Percentiles rank a stretch among this genome's conserved stretches.
These are phyloP conservation scores for Manihot esculenta DNA, from an alignment of 441 rosid species.

Conservation along the genomic window DNA sequence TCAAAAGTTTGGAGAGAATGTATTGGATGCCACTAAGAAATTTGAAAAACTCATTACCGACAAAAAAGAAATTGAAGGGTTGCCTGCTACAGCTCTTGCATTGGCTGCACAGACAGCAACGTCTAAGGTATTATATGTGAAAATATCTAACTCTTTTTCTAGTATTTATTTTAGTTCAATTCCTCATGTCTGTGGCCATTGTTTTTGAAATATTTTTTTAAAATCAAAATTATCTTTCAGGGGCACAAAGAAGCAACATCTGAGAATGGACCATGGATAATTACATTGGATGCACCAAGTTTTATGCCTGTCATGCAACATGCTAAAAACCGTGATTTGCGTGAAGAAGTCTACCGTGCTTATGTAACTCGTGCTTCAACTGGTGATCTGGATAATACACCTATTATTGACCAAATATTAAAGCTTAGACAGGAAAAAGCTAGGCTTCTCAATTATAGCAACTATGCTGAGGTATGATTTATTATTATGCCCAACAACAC, in stretches of 20 bases:
- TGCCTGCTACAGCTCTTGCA: constrained; percentile 78
- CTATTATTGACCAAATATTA: constrained; percentile 68
- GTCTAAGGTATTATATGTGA: constrained; percentile 55
- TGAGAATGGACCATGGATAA: constrained; percentile 85
- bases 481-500: constrained; percentile 11
- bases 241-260: constrained; percentile 83
- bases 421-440: constrained; percentile 82
- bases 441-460: constrained; percentile 69
- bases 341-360: constrained; percentile 82
- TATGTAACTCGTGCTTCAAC: constrained; percentile 67
- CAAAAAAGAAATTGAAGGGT: constrained; percentile 75
- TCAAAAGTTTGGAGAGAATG: constrained; percentile 78
- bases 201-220: not conserved
- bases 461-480: constrained; percentile 77
- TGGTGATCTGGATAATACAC: constrained; percentile 74
- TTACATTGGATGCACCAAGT: constrained; percentile 82
- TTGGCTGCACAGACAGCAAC: constrained; percentile 85
- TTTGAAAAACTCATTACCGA: constrained; percentile 75
- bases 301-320: constrained; percentile 84
- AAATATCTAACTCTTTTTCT: constrained; percentile 5
- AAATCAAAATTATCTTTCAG: constrained; percentile 35
- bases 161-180: not conserved
- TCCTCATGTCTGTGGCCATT: constrained; percentile 5
- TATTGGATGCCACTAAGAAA: constrained; percentile 86
- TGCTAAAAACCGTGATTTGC: constrained; percentile 70